Conservation (phyloP, 768 basidiomycete species). For the Rhodotorula taiwanensis region DNA sequence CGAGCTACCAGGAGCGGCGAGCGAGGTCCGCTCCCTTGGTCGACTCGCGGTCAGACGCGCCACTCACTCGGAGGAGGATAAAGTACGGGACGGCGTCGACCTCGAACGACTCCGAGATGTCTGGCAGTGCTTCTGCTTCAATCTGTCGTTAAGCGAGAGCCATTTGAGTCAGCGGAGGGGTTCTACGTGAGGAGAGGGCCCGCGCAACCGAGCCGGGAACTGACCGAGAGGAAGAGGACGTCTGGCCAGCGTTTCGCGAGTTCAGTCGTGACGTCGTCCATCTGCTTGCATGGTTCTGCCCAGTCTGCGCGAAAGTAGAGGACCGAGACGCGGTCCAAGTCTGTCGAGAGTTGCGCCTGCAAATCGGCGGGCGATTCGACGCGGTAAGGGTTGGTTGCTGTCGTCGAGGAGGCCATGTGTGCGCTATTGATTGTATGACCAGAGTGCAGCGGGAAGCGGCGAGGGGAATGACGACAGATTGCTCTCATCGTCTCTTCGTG, state of each 20-base stretch:
- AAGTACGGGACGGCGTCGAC: conserved; percentile 82
- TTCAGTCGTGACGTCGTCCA: conserved; percentile 71
- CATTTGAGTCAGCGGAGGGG: not conserved
- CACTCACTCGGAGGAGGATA: conserved; percentile 65
- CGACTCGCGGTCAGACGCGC: not conserved
- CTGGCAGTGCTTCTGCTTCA: conserved; percentile 69
- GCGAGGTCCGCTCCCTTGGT: not conserved
- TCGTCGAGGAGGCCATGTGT: not conserved
- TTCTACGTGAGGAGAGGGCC: too few relatives aligned
- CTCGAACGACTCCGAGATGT: conserved; percentile 87
- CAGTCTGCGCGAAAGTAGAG: conserved; percentile 92
- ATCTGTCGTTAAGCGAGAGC: conserved; percentile 51
- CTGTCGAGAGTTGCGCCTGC: conserved; percentile 62
- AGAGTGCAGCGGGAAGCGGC: too few relatives aligned
- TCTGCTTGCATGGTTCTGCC: conserved; percentile 83
- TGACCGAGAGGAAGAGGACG: conserved; percentile 67
- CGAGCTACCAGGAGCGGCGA: not conserved
- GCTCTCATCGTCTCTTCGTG: too few relatives aligned
- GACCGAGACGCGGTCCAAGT: conserved; percentile 73
- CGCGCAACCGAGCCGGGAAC: too few relatives aligned
- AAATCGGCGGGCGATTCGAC: conserved; percentile 66
- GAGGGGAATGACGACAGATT: too few relatives aligned
- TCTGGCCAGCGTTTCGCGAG: conserved; percentile 64
- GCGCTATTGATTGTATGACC: too few relatives aligned
- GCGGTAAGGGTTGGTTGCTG: conserved; percentile 16